Percentiles rank a stretch among this genome's conserved stretches.
These are phyloP conservation scores for Bruguiera sexangula DNA, from an alignment of 345 rosid genomes.

Conservation along the genomic window DNA sequence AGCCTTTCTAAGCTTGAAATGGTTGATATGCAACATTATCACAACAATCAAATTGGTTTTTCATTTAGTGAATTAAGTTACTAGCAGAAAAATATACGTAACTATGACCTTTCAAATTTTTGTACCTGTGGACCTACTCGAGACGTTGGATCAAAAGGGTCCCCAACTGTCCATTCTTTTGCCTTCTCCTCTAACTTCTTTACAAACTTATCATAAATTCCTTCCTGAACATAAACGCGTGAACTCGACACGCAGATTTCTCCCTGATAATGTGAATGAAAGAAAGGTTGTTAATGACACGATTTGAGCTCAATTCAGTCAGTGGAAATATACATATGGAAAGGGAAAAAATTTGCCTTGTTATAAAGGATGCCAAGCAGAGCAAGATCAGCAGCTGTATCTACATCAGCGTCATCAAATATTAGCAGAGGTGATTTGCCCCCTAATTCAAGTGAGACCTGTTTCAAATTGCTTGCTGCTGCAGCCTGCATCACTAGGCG, in stretches of 20 bases:
- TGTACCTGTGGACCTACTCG: constrained; percentile 76
- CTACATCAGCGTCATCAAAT: constrained; percentile 72
- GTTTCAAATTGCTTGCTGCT: constrained; percentile 74
- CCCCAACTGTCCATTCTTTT: constrained; percentile 57
- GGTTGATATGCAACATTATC: too few species aligned
- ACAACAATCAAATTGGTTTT: too few species aligned
- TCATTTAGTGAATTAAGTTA: too few species aligned
- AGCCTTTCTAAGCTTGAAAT: too few species aligned
- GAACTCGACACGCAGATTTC: constrained; percentile 78
- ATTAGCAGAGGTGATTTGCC: constrained; percentile 83
- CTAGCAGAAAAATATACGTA: too few species aligned
- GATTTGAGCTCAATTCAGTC: not conserved
- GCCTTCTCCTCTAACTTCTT: constrained; percentile 55
- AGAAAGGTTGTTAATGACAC: not conserved
- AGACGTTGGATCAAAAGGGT: constrained; percentile 58
- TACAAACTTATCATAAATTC: constrained; percentile 55
- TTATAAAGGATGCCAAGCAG: constrained; percentile 46
- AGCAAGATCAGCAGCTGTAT: constrained; percentile 58
- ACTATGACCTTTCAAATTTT: not conserved
- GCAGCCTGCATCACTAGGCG: constrained; percentile 70
- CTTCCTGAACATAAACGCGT: constrained; percentile 82
- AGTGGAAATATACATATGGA: not conserved
- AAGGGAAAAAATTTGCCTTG: constrained; percentile 37
- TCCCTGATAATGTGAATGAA: constrained; percentile 42
- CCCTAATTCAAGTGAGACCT: constrained; percentile 71